These are phyloP conservation scores for Boletus reticulatus DNA, from an alignment of 768 basidiomycete species.

Conservation along the genomic window DNA sequence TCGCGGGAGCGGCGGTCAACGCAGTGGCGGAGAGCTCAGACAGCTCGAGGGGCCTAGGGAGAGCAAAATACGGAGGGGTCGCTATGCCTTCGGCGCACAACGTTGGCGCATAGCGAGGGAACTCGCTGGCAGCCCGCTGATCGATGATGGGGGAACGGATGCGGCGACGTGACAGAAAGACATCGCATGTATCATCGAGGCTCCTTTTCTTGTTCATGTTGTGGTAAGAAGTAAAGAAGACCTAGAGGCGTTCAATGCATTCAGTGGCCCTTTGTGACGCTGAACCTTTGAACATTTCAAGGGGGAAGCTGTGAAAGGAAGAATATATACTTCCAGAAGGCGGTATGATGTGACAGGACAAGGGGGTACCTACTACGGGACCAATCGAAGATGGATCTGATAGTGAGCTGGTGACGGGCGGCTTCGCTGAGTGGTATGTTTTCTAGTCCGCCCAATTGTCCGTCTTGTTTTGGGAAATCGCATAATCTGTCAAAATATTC, in stretches of 20 bases:
- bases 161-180: constrained; percentile 27
- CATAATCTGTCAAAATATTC: background rate
- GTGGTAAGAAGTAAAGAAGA: constrained; percentile 15
- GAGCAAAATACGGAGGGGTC: constrained; percentile 6
- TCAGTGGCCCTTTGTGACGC: constrained; percentile 18
- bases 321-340: constrained; percentile 5
- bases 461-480: constrained; percentile 11
- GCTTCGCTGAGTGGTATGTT: constrained; percentile 20
- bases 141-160: constrained; percentile 2
- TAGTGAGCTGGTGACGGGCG: background rate
- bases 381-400: constrained; percentile 10
- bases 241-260: constrained; percentile 1
- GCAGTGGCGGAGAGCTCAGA: too few species aligned
- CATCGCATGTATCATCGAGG: constrained; percentile 31
- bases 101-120: constrained; percentile 1
- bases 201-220: constrained; percentile 28
- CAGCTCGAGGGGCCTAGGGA: constrained; percentile 8
- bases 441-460: constrained; percentile 30
- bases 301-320: constrained; percentile 18
- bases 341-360: constrained; percentile 15
- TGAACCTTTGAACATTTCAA: constrained; percentile 3
- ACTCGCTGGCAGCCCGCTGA: constrained; percentile 13
- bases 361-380: constrained; percentile 12
- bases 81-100: constrained; percentile 7
- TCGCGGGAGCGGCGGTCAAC: too few species aligned